Conservation (phyloP, 2,329 filamentous ascomycete genomes). For the Septoria petroselini region DNA sequence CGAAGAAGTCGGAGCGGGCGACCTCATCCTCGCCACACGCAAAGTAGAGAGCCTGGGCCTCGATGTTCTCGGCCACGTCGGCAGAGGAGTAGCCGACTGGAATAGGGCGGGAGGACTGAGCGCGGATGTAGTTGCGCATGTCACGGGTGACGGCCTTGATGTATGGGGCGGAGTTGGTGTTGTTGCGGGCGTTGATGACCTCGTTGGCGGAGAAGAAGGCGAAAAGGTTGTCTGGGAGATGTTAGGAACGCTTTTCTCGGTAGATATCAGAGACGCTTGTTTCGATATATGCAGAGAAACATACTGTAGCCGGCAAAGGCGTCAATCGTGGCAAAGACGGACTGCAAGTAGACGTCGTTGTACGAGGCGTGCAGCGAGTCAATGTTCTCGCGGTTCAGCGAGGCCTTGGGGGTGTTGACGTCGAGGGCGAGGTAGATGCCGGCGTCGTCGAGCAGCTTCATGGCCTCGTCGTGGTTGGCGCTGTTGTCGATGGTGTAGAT, state of each 20-base stretch:
- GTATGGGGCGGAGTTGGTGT: slow-evolving; percentile 66
- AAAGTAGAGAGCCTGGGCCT: slow-evolving; percentile 84
- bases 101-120: slow-evolving; percentile 63
- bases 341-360: slow-evolving; percentile 80
- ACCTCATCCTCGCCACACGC: slow-evolving; percentile 83
- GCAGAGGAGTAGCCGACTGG: slow-evolving; percentile 83
- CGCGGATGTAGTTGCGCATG: slow-evolving; percentile 75
- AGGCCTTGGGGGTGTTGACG: slow-evolving; percentile 84
- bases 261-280: too few species aligned
- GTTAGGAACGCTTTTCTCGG: slow-evolving; percentile 5
- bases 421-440: slow-evolving; percentile 91
- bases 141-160: slow-evolving; percentile 70
- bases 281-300: too few species aligned
- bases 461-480: slow-evolving; percentile 75
- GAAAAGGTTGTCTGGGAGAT: slow-evolving; percentile 64
- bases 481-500: slow-evolving; percentile 94
- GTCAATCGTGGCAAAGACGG: slow-evolving; percentile 83
- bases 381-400: slow-evolving; percentile 72
- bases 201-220: slow-evolving; percentile 81
- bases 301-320: slow-evolving; percentile 68
- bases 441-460: slow-evolving; percentile 73
- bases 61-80: slow-evolving; percentile 78
- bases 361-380: slow-evolving; percentile 60
- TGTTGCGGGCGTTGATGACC: slow-evolving; percentile 63
- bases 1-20: slow-evolving; percentile 77